These are phyloP conservation scores for Candida multigemmis DNA, from an alignment of 805 yeast species.

Conservation along the genomic window DNA sequence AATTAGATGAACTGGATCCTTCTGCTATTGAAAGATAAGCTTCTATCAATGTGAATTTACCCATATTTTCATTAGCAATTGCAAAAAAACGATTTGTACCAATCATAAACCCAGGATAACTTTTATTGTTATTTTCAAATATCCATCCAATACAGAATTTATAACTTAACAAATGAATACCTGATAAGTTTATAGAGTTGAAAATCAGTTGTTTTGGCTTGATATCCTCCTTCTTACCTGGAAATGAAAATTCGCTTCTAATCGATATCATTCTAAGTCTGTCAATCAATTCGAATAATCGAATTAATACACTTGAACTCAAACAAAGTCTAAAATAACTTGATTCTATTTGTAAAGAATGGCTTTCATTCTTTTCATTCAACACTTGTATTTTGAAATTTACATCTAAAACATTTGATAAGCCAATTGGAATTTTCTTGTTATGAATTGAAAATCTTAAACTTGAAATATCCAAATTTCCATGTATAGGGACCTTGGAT, in stretches of 20 bases:
- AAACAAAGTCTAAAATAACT: slow-evolving; percentile 50
- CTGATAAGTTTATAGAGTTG: slow-evolving; percentile 22
- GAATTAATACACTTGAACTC: slow-evolving; percentile 41
- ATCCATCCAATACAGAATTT: slow-evolving; percentile 76
- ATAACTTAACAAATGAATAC: slow-evolving; percentile 52
- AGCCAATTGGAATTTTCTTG: slow-evolving; percentile 28
- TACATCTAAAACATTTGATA: slow-evolving; percentile 35
- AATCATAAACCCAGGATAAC: slow-evolving; percentile 61
- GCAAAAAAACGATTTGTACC: slow-evolving; percentile 74
- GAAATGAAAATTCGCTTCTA: slow-evolving; percentile 2
- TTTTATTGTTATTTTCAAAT: slow-evolving; percentile 38
- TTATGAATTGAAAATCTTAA: slow-evolving; percentile 31
- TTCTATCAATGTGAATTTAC: slow-evolving; percentile 59
- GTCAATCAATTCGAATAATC: slow-evolving; percentile 25
- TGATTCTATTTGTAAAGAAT: slow-evolving; percentile 49
- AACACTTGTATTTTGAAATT: slow-evolving; percentile 33
- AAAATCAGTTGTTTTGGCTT: neutral
- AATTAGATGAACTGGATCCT: slow-evolving; percentile 43
- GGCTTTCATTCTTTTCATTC: slow-evolving; percentile 23
- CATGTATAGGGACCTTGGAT: slow-evolving; percentile 11
- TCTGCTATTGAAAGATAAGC: slow-evolving; percentile 68
- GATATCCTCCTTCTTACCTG: no score
- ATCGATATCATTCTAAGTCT: slow-evolving; percentile 6
- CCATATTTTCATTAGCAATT: slow-evolving; percentile 49
- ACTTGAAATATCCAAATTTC: slow-evolving; percentile 22